Percentiles rank a stretch among this genome's conserved stretches.
Conservation (phyloP, 169 alveolate genomes). For the Cryptosporidium viatorum region DNA sequence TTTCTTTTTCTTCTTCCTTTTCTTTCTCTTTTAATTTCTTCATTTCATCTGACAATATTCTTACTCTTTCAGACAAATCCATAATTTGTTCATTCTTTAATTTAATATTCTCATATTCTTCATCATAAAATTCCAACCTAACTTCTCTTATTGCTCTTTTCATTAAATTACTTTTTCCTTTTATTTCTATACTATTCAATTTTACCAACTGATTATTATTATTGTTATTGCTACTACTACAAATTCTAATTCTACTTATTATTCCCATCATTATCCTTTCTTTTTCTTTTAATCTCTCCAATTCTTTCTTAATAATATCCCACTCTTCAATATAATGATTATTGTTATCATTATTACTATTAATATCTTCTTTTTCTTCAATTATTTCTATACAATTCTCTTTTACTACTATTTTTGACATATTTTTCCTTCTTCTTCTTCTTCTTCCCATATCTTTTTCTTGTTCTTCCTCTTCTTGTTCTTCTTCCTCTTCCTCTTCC, state of each 20-base stretch:
- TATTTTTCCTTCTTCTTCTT: neutral
- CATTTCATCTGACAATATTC: conserved; percentile 26
- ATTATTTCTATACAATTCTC: conserved; percentile 4
- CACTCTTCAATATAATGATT: too few species aligned
- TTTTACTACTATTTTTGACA: neutral
- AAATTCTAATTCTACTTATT: too few species aligned
- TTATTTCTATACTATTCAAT: conserved; percentile 16
- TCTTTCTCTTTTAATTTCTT: conserved; percentile 27
- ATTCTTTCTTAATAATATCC: too few species aligned
- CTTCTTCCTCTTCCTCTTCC: neutral
- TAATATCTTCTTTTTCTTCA: neutral
- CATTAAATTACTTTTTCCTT: neutral
- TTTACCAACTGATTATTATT: neutral
- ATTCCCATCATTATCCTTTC: too few species aligned
- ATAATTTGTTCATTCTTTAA: conserved; percentile 28
- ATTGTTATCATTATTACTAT: neutral
- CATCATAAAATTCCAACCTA: conserved; percentile 4
- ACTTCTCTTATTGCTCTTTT: neutral
- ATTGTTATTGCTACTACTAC: neutral
- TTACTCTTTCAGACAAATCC: conserved; percentile 54
- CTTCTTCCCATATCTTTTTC: neutral
- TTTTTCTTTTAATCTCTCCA: too few species aligned
- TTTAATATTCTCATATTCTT: conserved; percentile 17
- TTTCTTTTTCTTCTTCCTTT: neutral
- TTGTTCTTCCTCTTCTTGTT: too few species aligned